Evolutionary conservation across 495 filamentous ascomycete species (phyloP), one percentile per base, ranked within the genome.

Genomic region (Talaromyces proteolyticus): DNA sequence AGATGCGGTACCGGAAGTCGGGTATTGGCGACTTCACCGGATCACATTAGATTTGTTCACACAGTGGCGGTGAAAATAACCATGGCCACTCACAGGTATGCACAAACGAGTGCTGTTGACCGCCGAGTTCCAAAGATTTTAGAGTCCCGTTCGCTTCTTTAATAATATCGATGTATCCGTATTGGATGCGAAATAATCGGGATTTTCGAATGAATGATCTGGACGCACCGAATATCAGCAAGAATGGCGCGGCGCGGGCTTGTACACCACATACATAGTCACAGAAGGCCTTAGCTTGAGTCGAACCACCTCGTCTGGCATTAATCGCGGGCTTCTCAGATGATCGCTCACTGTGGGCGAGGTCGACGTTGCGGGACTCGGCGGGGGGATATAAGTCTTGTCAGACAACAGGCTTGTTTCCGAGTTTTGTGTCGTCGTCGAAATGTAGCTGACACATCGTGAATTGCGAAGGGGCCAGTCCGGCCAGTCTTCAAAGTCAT

Each of bases 1-100:
- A 75, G 52, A 40, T 75, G 72, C 6, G 72, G 72, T 16, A 75
- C 62, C 3, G 72, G 70, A 7, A 72, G 52, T 56, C 64, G 65
- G 1, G 68, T 69, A 36, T 64, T 64, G 10, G 68, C 56, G 43
- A 75, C 72, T 75, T 46, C 24, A 19, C 6, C 8, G 44, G 23
- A 17, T 52, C 11, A 16, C 19, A 6, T 18, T 42, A 6, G 6
- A 12, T 12, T 19, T 42, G 11, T 42, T 19, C 10, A 10, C 19
- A 6, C 10, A 37, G 8, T 38, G 6, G 14, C n/a, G 16, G 12
- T n/a, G n/a, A n/a, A n/a, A n/a, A n/a, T n/a, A n/a, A 40, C 25
- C 12, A 39, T 5, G 20, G 4, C 37, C 14, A 67, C 67, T 57
- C 46, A 74, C 71, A 73, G 44, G 58, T 65, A 53, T 74, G 71